Percentiles rank a stretch among this genome's conserved stretches.
Conservation (phyloP, 2,329 filamentous ascomycete genomes). For the Fusarium bactridioides region DNA sequence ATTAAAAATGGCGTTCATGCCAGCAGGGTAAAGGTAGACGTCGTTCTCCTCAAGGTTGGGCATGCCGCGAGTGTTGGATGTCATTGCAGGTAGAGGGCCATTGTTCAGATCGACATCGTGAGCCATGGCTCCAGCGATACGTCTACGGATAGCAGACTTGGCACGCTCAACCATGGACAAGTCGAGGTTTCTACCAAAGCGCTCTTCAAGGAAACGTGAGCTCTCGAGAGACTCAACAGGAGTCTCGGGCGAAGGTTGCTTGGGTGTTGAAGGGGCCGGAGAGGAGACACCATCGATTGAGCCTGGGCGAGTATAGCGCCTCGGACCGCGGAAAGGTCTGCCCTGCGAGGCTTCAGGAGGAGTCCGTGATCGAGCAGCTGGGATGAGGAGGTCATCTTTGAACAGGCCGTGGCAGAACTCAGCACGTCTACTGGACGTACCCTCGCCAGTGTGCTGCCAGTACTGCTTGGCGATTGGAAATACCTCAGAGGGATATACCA, state of each 20-base stretch:
- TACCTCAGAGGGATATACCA: constrained; percentile 73
- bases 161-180: constrained; percentile 80
- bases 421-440: constrained; percentile 87
- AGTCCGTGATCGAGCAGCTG: constrained; percentile 39
- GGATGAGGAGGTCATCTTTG: constrained; percentile 68
- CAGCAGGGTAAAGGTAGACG: constrained; percentile 86
- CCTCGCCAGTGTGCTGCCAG: constrained; percentile 96
- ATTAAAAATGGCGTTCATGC: constrained; percentile 96
- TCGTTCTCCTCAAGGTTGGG: constrained; percentile 81
- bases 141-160: constrained; percentile 82
- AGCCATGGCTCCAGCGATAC: constrained; percentile 87
- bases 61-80: constrained; percentile 62
- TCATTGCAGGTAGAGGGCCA: constrained; percentile 32
- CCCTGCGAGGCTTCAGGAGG: constrained; percentile 36
- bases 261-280: constrained; percentile 16
- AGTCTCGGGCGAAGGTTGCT: constrained; percentile 26
- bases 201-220: constrained; percentile 86
- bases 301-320: constrained; percentile 74
- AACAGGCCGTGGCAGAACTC: constrained; percentile 87
- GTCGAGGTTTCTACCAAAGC: constrained; percentile 91
- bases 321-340: constrained; percentile 72
- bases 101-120: constrained; percentile 66
- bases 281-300: constrained; percentile 45
- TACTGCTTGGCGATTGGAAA: constrained; percentile 87
- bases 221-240: constrained; percentile 67